These are phyloP conservation scores for Colletotrichum simmondsii DNA, from an alignment of 2,329 filamentous ascomycete species.

Conservation along the genomic window DNA sequence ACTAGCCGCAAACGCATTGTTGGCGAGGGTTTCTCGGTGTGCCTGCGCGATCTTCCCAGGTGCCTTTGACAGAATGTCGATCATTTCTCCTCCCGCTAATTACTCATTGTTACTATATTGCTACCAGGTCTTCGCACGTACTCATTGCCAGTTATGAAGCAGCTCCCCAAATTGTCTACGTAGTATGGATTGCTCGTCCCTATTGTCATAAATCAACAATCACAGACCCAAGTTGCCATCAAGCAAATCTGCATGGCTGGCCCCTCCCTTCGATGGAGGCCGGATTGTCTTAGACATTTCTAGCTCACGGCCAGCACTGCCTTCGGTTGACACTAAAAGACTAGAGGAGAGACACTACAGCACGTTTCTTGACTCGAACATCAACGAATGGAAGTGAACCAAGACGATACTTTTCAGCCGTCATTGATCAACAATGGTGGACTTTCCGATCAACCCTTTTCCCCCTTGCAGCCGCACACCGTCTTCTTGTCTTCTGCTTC, in stretches of 20 bases:
- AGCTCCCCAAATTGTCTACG: not conserved
- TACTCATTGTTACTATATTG: not conserved
- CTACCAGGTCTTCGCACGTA: not conserved
- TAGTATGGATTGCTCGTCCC: not conserved
- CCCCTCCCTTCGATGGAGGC: not conserved
- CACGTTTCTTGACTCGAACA: not conserved
- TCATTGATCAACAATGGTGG: not conserved
- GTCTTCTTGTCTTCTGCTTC: not conserved
- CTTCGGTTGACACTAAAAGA: not conserved
- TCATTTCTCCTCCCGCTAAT: not conserved
- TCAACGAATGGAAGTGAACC: not conserved
- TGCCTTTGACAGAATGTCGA: not conserved
- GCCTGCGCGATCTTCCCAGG: not conserved
- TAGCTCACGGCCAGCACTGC: not conserved
- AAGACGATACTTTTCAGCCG: not conserved
- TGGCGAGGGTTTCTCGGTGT: not conserved
- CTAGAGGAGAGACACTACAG: conserved; percentile 2
- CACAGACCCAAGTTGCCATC: not conserved
- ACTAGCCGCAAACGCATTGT: not conserved
- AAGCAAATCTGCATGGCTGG: conserved; percentile 6
- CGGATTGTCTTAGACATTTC: conserved; percentile 2
- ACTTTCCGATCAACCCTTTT: not conserved
- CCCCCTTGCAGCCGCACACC: not conserved
- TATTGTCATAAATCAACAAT: not conserved
- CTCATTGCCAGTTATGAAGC: not conserved